Base-by-base conservation (phyloP, 73 alveolate genomes). In the Blepharisma japonicum region DNA sequence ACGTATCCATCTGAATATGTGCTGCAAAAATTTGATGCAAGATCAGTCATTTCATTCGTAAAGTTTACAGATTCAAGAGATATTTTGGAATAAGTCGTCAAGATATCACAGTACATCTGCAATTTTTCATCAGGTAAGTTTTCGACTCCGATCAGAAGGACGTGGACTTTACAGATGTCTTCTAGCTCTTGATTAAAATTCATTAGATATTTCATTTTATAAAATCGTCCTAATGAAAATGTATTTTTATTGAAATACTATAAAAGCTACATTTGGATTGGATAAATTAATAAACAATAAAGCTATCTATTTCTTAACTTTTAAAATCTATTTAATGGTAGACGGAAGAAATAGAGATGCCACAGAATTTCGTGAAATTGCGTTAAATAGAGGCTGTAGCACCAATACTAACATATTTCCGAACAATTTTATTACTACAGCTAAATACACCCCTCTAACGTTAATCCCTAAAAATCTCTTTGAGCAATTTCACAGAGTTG, bases 401-500 rank as follows among this genome's bases (percentile, higher is more conserved):
- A 11, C 67, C 23, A 53, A 53, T 20, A 1, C 38, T 38, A 61
- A 61, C 4, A 9, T 61, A 61, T 61, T 25, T 21, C 42, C 77
- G 20, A 61, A 27, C 21, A 61, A 61, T 61, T 27, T 11, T 61
- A 61, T 61, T 21, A 11, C 77, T 21, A 61, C 77, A 25, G 53
- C 56, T 14, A 25, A 61, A 61, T 61, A 61, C 77, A 61, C 38
- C 53, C 0, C 21, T 61, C 53, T 21, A 11, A 61, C 14, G 18
- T 11, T 81, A 55, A 55, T 56, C 54, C 96, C 96, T 51, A 82
- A 82, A 76, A 81, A 86, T 48, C 71, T 89, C 81, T 80, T 83
- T 72, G 95, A 87, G 21, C 94, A 92, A 87, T 92, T 92, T 77
- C 82, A 91, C 72, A 82, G 91, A 68, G 56, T 76, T 71, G 90